A percentile compares a stretch with the other conserved stretches of the same genome.
Evolutionary conservation across 257 asterid genomes (phyloP).

Genomic region (Cruciata laevipes): DNA sequence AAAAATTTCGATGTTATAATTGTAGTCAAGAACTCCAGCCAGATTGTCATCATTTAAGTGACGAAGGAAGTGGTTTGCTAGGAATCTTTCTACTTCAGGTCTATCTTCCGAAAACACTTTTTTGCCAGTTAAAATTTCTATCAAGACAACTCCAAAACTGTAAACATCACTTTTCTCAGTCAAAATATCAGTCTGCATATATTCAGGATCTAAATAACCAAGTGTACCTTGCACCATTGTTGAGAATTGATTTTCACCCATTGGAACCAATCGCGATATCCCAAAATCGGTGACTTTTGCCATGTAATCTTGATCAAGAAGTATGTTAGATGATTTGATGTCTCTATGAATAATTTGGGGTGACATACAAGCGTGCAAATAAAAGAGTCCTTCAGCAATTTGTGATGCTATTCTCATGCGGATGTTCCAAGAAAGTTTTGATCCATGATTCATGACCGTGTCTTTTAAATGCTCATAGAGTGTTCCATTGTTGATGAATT

Average conservation of each 20-base stretch:
- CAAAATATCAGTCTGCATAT: constrained; percentile 20
- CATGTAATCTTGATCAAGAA: constrained; percentile 23
- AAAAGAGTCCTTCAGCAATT: constrained; percentile 25
- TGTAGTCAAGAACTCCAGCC: constrained; percentile 18
- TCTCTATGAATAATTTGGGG: constrained; percentile 38
- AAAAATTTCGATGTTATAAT: constrained; percentile 11
- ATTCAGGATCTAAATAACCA: constrained; percentile 36
- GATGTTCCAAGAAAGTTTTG: constrained; percentile 20
- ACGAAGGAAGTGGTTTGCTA: constrained; percentile 25
- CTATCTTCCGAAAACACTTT: constrained; percentile 16
- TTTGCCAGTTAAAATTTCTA: constrained; percentile 26
- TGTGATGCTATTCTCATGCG: constrained; percentile 29
- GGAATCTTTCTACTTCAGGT: constrained; percentile 22
- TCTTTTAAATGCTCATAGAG: constrained; percentile 23
- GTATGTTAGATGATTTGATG: constrained; percentile 29
- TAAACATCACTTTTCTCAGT: constrained; percentile 35
- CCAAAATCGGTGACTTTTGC: constrained; percentile 31
- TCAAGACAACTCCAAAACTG: constrained; percentile 32
- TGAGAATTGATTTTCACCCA: constrained; percentile 15
- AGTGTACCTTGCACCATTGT: constrained; percentile 34
- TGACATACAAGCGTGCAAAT: constrained; percentile 25
- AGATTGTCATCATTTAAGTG: not conserved
- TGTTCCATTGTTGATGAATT: constrained; percentile 29
- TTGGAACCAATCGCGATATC: constrained; percentile 25
- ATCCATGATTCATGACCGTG: not conserved